Base-by-base conservation (phyloP, 805 yeast genomes). In the Myxozyma melibiosi region DNA sequence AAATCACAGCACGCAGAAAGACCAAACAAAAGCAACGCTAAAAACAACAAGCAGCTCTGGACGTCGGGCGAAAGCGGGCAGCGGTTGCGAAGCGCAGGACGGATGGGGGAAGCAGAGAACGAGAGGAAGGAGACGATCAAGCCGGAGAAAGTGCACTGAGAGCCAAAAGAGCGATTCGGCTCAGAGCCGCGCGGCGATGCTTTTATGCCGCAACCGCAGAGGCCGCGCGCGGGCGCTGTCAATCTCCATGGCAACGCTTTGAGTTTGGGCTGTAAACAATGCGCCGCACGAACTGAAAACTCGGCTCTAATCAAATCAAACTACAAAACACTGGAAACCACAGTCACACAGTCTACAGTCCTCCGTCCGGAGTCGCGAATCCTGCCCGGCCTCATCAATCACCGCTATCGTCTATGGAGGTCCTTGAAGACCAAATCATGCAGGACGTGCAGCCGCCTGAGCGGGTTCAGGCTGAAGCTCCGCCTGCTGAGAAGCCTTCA, bases 401-500 rank as follows among this genome's bases (percentile, higher is more conserved):
- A n/a, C n/a, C n/a, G n/a, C n/a, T n/a, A n/a, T 20, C 11, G 11
- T 14, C 6, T 25, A 45, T 45, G 50, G 50, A 45, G 16, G 41
- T 3, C n/a, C 11, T 24, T 24, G 33, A 33, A 31, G 27, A 45
- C 25, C 40, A 45, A 31, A 35, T 30, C n/a, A 45, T 45, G 50
- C 50, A 45, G 37, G 40, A 33, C 24, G 50, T 35, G 18, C 50
- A 4, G 18, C 20, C 45, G 6, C 42, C 25, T 16, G 43, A 34
- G 20, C 22, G 20, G 13, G 22, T 24, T 22, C 39, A 37, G 7
- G 31, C 16, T 11, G 27, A 28, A n/a, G 43, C 45, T 3, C 45
- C 45, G 45, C 37, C 31, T 6, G 34, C 48, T 24, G 40, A 33
- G 25, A 40, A 47, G 39, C 33, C 68, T 68, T 52, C 62, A 66